Evolutionary conservation across 805 yeast species (phyloP).

Genomic region (Yarrowia alimentaria): DNA sequence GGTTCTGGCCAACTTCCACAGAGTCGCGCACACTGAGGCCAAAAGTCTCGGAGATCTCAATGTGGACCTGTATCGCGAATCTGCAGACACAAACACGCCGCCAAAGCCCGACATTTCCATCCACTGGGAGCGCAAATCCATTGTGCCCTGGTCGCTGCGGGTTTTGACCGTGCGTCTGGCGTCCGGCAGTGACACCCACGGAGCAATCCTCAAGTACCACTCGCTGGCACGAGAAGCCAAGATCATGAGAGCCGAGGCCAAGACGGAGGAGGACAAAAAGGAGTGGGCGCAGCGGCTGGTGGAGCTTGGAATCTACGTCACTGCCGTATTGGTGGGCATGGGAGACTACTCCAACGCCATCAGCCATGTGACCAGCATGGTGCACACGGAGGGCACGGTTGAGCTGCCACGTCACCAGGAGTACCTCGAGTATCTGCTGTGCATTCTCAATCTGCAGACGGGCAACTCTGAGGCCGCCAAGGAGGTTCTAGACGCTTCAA

Average conservation of each 20-base stretch:
- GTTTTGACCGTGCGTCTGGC: slow-evolving; percentile 38
- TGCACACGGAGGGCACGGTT: background rate
- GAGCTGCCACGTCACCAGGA: too few relatives aligned
- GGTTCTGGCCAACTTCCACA: slow-evolving; percentile 35
- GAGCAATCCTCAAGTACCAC: slow-evolving; percentile 39
- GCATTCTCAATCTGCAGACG: slow-evolving; percentile 7
- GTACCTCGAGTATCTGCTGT: slow-evolving; percentile 1
- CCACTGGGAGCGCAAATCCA: slow-evolving; percentile 28
- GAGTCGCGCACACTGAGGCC: slow-evolving; percentile 39
- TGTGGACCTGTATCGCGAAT: slow-evolving; percentile 32
- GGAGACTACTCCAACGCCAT: slow-evolving; percentile 39
- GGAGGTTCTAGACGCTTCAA: background rate
- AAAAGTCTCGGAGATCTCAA: slow-evolving; percentile 36
- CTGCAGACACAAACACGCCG: slow-evolving; percentile 12
- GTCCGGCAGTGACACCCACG: slow-evolving; percentile 40
- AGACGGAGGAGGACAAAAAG: slow-evolving; percentile 13
- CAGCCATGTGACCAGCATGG: background rate
- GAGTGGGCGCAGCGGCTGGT: slow-evolving; percentile 34
- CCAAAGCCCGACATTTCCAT: slow-evolving; percentile 18
- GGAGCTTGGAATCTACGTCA: slow-evolving; percentile 38
- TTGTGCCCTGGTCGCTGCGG: slow-evolving; percentile 40
- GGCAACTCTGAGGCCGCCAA: slow-evolving; percentile 9
- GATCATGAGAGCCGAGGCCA: slow-evolving; percentile 30
- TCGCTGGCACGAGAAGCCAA: slow-evolving; percentile 41
- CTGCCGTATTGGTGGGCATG: slow-evolving; percentile 39